Percentiles rank a stretch among this genome's conserved stretches.
Conservation (phyloP, 305 asterid species). For the Solanum hybrid region DNA sequence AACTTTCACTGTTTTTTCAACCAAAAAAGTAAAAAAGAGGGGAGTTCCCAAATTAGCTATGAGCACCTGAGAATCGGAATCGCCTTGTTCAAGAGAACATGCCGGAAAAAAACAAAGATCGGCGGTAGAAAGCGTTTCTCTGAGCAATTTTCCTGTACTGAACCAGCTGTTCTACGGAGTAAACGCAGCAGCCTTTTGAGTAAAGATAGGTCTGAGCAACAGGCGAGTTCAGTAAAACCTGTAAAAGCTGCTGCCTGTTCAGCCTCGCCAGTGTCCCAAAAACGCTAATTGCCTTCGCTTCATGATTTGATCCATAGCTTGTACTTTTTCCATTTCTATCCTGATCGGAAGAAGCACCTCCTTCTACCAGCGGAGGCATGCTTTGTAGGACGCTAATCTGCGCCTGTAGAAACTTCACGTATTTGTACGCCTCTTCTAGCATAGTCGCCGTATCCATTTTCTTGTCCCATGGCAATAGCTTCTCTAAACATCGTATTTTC, state of each 20-base stretch:
- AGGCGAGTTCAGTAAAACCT: constrained; percentile 52
- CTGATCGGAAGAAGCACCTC: background rate
- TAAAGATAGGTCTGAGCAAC: constrained; percentile 44
- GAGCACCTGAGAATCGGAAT: background rate
- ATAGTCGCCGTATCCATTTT: constrained; percentile 63
- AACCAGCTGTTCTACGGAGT: constrained; percentile 32
- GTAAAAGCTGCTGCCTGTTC: constrained; percentile 58
- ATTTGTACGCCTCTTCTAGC: constrained; percentile 66
- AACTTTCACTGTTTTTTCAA: background rate
- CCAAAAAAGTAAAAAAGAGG: too few relatives aligned
- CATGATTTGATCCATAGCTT: background rate
- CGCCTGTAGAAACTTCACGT: constrained; percentile 67
- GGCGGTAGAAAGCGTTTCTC: constrained; percentile 19
- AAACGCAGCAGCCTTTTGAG: constrained; percentile 54
- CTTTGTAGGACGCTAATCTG: constrained; percentile 47
- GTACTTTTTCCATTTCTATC: background rate
- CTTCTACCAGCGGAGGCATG: constrained; percentile 37
- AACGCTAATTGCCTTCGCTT: background rate
- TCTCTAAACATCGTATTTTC: constrained; percentile 37
- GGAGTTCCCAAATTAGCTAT: background rate
- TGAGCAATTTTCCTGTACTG: constrained; percentile 29
- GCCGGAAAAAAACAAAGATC: constrained; percentile 13
- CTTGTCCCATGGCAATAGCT: constrained; percentile 49
- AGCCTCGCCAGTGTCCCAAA: constrained; percentile 29
- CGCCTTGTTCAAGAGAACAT: background rate